A percentile compares a stretch with the other conserved stretches of the same genome.
These are phyloP conservation scores for Bipolaris victoriae DNA, from an alignment of 2,329 filamentous ascomycete genomes.

Conservation along the genomic window DNA sequence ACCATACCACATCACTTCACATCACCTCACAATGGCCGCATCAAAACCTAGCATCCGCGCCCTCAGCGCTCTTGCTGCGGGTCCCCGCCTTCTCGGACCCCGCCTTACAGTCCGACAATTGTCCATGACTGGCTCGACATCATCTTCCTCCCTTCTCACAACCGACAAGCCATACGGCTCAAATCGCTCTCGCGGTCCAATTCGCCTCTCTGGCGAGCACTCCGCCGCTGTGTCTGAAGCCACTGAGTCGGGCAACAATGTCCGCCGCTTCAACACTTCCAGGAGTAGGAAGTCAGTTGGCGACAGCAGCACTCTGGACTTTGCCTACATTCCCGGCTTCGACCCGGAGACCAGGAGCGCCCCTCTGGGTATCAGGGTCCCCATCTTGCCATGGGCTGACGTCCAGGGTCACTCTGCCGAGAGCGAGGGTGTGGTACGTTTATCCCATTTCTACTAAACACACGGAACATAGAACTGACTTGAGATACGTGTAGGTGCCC, in stretches of 20 bases:
- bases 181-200: constrained; percentile 48
- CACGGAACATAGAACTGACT: background rate
- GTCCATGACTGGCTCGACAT: constrained; percentile 66
- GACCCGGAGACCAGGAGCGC: constrained; percentile 50
- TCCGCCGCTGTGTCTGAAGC: constrained; percentile 48
- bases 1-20: constrained; percentile 1
- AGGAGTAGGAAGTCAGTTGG: constrained; percentile 62
- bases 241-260: constrained; percentile 35
- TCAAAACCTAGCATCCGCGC: constrained; percentile 19
- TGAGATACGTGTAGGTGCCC: constrained; percentile 39
- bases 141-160: constrained; percentile 58
- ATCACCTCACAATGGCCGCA: constrained; percentile 14
- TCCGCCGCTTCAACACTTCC: constrained; percentile 68
- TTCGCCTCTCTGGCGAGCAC: constrained; percentile 59
- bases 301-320: constrained; percentile 68
- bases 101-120: constrained; percentile 56
- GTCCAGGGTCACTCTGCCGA: constrained; percentile 28
- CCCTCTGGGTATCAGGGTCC: constrained; percentile 53
- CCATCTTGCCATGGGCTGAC: constrained; percentile 52
- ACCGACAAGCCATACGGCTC: constrained; percentile 57
- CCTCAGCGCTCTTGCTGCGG: constrained; percentile 45
- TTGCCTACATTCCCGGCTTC: constrained; percentile 64
- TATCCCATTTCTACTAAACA: background rate
- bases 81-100: constrained; percentile 53
- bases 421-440: constrained; percentile 32